A percentile compares a stretch with the other conserved stretches of the same genome.
Conservation (phyloP, 2,329 filamentous ascomycete genomes). For the Venturia carpophila region DNA sequence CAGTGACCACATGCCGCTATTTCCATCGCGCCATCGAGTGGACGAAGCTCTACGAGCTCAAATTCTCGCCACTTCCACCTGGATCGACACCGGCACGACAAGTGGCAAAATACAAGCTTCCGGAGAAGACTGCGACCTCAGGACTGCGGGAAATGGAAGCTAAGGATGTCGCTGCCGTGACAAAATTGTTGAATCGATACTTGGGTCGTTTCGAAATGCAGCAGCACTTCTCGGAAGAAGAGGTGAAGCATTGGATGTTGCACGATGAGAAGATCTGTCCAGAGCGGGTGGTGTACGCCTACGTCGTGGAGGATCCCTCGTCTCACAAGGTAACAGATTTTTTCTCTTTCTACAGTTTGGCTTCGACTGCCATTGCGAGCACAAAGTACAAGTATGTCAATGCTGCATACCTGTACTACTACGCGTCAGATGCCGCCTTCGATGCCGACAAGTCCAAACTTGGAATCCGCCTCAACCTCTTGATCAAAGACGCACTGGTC, state of each 20-base stretch:
- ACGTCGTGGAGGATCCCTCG: conserved; percentile 67
- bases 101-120: conserved; percentile 76
- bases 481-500: conserved; percentile 80
- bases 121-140: conserved; percentile 61
- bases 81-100: conserved; percentile 81
- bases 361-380: conserved; percentile 83
- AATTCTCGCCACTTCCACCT: conserved; percentile 80
- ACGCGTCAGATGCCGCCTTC: conserved; percentile 76
- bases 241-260: conserved; percentile 82
- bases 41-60: conserved; percentile 90
- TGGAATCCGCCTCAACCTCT: conserved; percentile 69
- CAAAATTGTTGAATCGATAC: conserved; percentile 68
- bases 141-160: conserved; percentile 74
- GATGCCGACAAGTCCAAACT: conserved; percentile 49
- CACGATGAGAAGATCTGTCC: conserved; percentile 55
- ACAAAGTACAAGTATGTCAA: conserved; percentile 69
- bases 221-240: conserved; percentile 69
- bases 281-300: conserved; percentile 84
- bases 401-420: conserved; percentile 96
- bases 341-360: conserved; percentile 92
- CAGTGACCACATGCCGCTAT: conserved; percentile 88
- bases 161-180: conserved; percentile 69
- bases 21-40: conserved; percentile 92
- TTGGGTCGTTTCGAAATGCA: conserved; percentile 74
- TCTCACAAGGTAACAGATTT: conserved; percentile 87